Base-by-base conservation (phyloP, 2,329 filamentous ascomycete species). In the Niveomyces coronatus region DNA sequence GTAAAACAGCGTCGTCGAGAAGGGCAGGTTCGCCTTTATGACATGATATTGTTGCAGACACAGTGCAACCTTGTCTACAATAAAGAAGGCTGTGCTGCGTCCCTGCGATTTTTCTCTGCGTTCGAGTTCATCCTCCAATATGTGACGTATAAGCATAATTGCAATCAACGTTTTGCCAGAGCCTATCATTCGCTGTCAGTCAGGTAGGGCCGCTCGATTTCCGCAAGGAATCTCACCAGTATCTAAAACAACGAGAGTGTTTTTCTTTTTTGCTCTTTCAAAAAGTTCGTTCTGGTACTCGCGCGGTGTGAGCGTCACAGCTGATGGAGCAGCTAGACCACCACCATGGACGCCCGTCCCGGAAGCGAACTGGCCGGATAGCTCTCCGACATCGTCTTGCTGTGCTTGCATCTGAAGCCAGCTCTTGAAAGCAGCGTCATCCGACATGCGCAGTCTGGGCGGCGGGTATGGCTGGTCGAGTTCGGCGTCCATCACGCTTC, bases 91-190 rank as follows among this genome's bases (percentile, higher is more conserved):
- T 8, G 85, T 72, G 19, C 80, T 79, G n/a, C 68, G 67, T 3
- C 81, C 82, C 3, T 61, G 50, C 0, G 66, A 70, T 27, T 87
- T 74, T 45, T 76, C 64, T n/a, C n/a, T n/a, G n/a, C n/a, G n/a
- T 44, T 85, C 78, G 1, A 95, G 62, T 55, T 98, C 91, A 42
- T 80, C 66, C 27, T 86, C 76, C 20, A 96, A 70, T 9, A 76
- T 70, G 55, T 93, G 75, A 27, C 79, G 76, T 17, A 96, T 70
- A 5, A 98, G 68, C 3, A 96, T 70, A 1, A 85, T 87, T 0
- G 91, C 88, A 49, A 98, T 95, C n/a, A 95, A 67, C 0, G 91
- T 98, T 61, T 98, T 98, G 3, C 91, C 91, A 4, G 86, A 87
- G 10, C 91, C 83, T 80, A 42, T 1, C 7, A 18, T 46, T 35